Percentiles rank a stretch among this genome's conserved stretches.
Evolutionary conservation across 225 moss, liverwort and hornwort genomes (phyloP).

Genomic region (Marchantia polymorpha): DNA sequence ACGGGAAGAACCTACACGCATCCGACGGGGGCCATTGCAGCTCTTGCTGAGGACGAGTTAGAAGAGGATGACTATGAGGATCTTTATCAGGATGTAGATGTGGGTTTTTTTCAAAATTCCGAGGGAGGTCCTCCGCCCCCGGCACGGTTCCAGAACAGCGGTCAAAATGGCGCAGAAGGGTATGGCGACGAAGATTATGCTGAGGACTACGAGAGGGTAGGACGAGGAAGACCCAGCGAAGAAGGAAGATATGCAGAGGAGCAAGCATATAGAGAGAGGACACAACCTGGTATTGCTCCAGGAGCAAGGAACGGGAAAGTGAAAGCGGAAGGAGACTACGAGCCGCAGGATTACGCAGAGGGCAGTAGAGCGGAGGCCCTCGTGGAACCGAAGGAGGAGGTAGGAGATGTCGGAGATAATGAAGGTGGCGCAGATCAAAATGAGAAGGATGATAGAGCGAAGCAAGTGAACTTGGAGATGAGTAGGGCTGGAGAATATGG

Average conservation of each 20-base stretch:
- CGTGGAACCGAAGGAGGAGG: slow-evolving; percentile 31
- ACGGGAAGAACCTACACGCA: slow-evolving; percentile 24
- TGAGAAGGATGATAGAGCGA: slow-evolving; percentile 7
- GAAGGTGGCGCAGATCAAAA: slow-evolving; percentile 5
- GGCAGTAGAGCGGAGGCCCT: slow-evolving; percentile 22
- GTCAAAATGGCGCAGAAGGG: slow-evolving; percentile 54
- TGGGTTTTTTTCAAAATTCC: slow-evolving; percentile 52
- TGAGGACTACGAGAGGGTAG: slow-evolving; percentile 40
- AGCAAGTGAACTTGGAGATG: slow-evolving; percentile 7
- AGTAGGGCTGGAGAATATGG: slow-evolving; percentile 29
- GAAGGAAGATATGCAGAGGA: slow-evolving; percentile 35
- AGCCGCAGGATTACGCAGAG: slow-evolving; percentile 25
- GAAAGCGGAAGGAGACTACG: slow-evolving; percentile 23
- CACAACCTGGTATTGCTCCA: slow-evolving; percentile 19
- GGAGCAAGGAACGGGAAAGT: slow-evolving; percentile 24
- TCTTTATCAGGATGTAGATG: slow-evolving; percentile 88
- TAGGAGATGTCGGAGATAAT: slow-evolving; percentile 27
- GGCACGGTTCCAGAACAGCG: slow-evolving; percentile 26
- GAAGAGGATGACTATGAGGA: slow-evolving; percentile 89
- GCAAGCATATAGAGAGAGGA: slow-evolving; percentile 28
- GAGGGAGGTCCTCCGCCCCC: slow-evolving; percentile 22
- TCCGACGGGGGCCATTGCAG: slow-evolving; percentile 43
- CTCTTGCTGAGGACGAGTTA: slow-evolving; percentile 55
- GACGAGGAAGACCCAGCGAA: slow-evolving; percentile 15
- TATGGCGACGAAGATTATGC: slow-evolving; percentile 46